Base-by-base conservation (phyloP, 495 filamentous ascomycete species). In the Parathielavia hyrcaniae region DNA sequence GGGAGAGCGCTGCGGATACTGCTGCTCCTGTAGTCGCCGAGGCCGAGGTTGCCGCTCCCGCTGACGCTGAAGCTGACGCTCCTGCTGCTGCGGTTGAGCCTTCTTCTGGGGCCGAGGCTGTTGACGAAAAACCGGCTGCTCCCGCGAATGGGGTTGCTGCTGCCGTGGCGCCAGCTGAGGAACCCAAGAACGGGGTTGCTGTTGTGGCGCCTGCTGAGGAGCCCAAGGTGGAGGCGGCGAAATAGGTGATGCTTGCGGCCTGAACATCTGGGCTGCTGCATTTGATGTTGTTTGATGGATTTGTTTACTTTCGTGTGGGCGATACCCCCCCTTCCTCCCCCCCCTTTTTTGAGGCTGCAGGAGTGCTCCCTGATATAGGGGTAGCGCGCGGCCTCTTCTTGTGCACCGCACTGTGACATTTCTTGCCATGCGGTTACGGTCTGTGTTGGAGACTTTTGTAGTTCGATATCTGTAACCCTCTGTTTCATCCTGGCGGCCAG, bases 391-490 rank as follows among this genome's bases (percentile, higher is more conserved):
- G 26, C 6, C 26, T 30, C 26, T 30, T 30, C 26, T 30, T 30
- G 26, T 30, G 26, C 3, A n/a, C n/a, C n/a, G n/a, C n/a, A n/a
- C n/a, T n/a, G n/a, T n/a, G n/a, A n/a, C n/a, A n/a, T n/a, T n/a
- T n/a, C n/a, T n/a, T n/a, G n/a, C n/a, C n/a, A n/a, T n/a, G n/a
- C n/a, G n/a, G n/a, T n/a, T n/a, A n/a, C n/a, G n/a, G n/a, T n/a
- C n/a, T n/a, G n/a, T n/a, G n/a, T n/a, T n/a, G n/a, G 43, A 23
- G 1, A 19, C 0, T 44, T 10, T 12, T 54, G 11, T 9, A 7
- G 40, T 54, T 54, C 51, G 51, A 54, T 54, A 54, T n/a, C n/a
- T n/a, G n/a, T n/a, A n/a, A n/a, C 51, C 51, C 49, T 40, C 26
- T 32, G 26, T 36, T 35, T 35, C 16, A 23, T 54, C 22, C 10